Base-by-base conservation (phyloP, 164 flowering plant species). In the Nymphaea colorata region DNA sequence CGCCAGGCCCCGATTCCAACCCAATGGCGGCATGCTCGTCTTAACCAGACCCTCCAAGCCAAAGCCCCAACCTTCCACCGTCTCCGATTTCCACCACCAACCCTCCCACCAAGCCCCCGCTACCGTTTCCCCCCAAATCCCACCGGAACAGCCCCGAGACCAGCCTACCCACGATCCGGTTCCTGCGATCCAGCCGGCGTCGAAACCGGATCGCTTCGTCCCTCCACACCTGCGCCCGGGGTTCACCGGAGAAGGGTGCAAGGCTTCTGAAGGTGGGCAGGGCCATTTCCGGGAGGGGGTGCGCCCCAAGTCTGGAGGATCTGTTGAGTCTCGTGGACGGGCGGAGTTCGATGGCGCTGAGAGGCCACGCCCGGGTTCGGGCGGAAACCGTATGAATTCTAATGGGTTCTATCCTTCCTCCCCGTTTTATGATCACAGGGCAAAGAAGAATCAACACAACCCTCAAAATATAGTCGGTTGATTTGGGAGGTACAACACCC, bases 211-310 rank as follows among this genome's bases (percentile, higher is more conserved):
- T 12, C 69, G 73, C 43, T 89, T 89, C 59, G 86, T 87, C 62
- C 95, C 91, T 47, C 95, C 95, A 12, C 95, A 89, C 77, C 88
- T 85, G 1, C 75, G 91, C 43, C 88, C 88, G 18, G 95, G 90
- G 18, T 89, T 81, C 62, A 86, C 63, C 12, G 83, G 85, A 43
- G 76, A 66, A n/a, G 42, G 62, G 44, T 16, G 25, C 67, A 18
- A 65, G 15, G 36, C 55, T 57, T 66, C 59, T 59, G 78, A 41
- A 51, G 57, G 67, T 44, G 67, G 73, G 53, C 81, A 72, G n/a
- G 75, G 81, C 45, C 41, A 77, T 43, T 64, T 65, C 42, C 79
- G 80, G 51, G 70, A 68, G 53, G 74, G 78, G 18, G 78, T 81
- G 62, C 79, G 86, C 45, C 93, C 90, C 11, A 87, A 81, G 60